phyloP scores from a whole-genome alignment of 441 rosid species.

The Populus hybrid region DNA sequence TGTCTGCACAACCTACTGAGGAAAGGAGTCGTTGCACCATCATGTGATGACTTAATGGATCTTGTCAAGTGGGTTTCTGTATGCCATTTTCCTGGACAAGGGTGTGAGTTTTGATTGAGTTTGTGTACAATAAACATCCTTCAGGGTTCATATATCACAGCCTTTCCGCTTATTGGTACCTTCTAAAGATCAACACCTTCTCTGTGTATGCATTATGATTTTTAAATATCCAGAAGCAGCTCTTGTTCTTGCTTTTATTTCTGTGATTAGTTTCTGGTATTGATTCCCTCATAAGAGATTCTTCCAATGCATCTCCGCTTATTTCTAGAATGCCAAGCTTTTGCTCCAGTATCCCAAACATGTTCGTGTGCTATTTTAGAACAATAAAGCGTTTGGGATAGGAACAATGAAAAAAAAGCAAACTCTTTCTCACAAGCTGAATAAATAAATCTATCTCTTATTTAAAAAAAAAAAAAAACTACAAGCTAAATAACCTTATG shows the following conservation, averaged over 20 bases:
- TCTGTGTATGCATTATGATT: neutral
- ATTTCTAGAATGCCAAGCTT: neutral
- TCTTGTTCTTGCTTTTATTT: neutral
- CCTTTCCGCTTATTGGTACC: neutral
- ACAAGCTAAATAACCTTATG: too few species aligned
- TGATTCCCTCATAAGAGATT: neutral
- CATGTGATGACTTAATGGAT: slow-evolving; percentile 43
- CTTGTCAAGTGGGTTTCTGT: slow-evolving; percentile 8
- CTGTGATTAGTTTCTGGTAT: neutral
- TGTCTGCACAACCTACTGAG: slow-evolving; percentile 60
- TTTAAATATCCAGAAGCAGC: neutral
- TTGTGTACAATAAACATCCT: slow-evolving; percentile 34
- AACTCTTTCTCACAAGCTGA: too few species aligned
- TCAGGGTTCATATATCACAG: slow-evolving; percentile 17
- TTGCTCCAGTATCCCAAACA: neutral
- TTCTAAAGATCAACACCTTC: slow-evolving; percentile 2
- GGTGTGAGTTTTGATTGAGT: slow-evolving; percentile 13
- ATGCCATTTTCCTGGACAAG: slow-evolving; percentile 6
- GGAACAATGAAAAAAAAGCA: too few species aligned
- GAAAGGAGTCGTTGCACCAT: slow-evolving; percentile 88
- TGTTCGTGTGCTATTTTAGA: neutral
- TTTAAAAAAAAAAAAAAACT: too few species aligned
- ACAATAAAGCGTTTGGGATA: neutral
- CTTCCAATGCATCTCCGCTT: neutral
- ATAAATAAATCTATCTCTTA: too few species aligned